Conservation (phyloP, 352 stramenopile species). For the Peronospora tabacina region DNA sequence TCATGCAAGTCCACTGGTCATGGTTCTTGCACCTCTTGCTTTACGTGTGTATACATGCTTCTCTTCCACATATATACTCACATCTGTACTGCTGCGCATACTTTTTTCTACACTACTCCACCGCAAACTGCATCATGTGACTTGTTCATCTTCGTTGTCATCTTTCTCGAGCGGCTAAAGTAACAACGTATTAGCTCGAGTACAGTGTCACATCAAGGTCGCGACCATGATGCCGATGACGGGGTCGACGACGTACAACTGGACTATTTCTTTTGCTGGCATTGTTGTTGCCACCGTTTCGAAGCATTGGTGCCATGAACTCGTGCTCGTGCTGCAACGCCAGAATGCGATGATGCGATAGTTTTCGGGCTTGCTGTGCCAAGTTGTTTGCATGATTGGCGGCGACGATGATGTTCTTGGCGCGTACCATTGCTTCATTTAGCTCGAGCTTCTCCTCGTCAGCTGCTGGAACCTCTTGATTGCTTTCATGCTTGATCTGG, state of each 20-base stretch:
- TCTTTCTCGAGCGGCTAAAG: constrained; percentile 14
- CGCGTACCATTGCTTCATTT: constrained; percentile 36
- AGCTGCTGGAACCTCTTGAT: constrained; percentile 5
- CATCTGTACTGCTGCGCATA: constrained; percentile 22
- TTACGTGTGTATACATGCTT: constrained; percentile 17
- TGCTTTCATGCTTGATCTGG: constrained; percentile 17
- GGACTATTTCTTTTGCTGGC: constrained; percentile 15
- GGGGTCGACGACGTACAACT: constrained; percentile 23
- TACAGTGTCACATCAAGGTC: constrained; percentile 19
- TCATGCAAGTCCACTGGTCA: constrained; percentile 18
- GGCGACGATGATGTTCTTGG: constrained; percentile 54
- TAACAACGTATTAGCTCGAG: constrained; percentile 17
- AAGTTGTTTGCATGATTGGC: constrained; percentile 58
- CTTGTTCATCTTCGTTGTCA: constrained; percentile 13
- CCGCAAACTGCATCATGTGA: constrained; percentile 12
- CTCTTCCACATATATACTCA: no score
- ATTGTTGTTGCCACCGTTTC: constrained; percentile 20
- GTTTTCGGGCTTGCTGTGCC: constrained; percentile 60
- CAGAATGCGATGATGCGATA: constrained; percentile 56
- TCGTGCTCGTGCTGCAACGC: constrained; percentile 60
- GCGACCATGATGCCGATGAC: constrained; percentile 19
- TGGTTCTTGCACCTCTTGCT: constrained; percentile 1
- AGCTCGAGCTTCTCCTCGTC: constrained; percentile 28
- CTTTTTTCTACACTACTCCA: constrained; percentile 28
- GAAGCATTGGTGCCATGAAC: constrained; percentile 24